Evolutionary conservation across 2,329 filamentous ascomycete genomes (phyloP).

Genomic region (Claviceps africana): DNA sequence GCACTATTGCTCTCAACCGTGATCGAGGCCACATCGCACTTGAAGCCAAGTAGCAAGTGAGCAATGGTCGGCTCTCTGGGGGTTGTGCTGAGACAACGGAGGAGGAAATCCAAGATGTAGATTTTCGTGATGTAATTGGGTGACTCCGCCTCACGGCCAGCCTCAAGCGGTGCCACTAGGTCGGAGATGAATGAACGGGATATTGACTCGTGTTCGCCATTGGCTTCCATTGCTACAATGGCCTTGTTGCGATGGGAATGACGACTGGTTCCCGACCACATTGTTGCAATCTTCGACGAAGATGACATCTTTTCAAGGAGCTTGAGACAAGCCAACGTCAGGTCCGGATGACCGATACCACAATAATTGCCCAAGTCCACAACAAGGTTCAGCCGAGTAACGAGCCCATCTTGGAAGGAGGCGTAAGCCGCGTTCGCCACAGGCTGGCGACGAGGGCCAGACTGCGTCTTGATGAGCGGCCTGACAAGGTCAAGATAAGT

Average conservation of each 20-base stretch:
- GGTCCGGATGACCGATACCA: constrained; percentile 64
- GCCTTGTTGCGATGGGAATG: constrained; percentile 65
- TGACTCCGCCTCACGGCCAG: constrained; percentile 54
- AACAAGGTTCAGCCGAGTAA: constrained; percentile 66
- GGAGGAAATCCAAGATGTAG: constrained; percentile 74
- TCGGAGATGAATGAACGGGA: constrained; percentile 57
- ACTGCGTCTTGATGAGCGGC: constrained; percentile 57
- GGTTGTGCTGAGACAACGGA: constrained; percentile 61
- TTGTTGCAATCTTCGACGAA: constrained; percentile 65
- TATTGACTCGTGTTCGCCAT: constrained; percentile 69
- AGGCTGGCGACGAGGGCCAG: constrained; percentile 40
- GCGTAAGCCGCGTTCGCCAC: constrained; percentile 58
- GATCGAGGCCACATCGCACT: constrained; percentile 57
- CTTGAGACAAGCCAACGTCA: constrained; percentile 68
- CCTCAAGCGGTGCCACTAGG: constrained; percentile 54
- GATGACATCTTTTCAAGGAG: constrained; percentile 77
- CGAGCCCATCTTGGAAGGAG: constrained; percentile 84
- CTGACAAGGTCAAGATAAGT: constrained; percentile 85
- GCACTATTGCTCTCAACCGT: constrained; percentile 53
- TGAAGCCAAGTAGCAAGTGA: constrained; percentile 80
- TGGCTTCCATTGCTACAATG: constrained; percentile 73
- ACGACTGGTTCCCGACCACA: constrained; percentile 46
- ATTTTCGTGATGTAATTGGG: constrained; percentile 70
- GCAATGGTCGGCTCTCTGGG: constrained; percentile 73
- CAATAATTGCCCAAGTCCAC: constrained; percentile 78